phyloP scores from a whole-genome alignment of 2,329 filamentous ascomycete genomes.

The Sclerotinia glacialis region DNA sequence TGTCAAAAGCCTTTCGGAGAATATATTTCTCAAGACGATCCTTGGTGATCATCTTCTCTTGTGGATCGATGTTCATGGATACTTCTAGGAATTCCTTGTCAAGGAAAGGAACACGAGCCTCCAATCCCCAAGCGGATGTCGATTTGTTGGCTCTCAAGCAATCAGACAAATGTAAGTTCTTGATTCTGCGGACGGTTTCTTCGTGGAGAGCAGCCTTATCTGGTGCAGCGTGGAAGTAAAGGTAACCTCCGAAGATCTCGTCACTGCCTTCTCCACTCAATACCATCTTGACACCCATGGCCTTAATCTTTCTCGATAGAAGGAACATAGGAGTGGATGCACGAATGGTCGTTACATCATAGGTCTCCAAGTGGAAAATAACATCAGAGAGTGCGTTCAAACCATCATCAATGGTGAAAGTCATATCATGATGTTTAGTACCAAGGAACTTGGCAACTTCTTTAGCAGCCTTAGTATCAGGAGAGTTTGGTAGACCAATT shows the following conservation, averaged over 20 bases:
- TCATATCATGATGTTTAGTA: conserved; percentile 97
- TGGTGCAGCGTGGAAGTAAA: conserved; percentile 96
- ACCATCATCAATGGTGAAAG: conserved; percentile 95
- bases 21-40: conserved; percentile 89
- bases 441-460: conserved; percentile 96
- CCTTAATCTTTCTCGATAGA: conserved; percentile 97
- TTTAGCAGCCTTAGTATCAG: conserved; percentile 85
- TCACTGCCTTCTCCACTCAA: conserved; percentile 94
- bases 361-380: conserved; percentile 96
- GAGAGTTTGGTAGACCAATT: conserved; percentile 88
- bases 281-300: conserved; percentile 99
- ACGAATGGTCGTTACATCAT: conserved; percentile 97
- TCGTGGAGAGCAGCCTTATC: conserved; percentile 90
- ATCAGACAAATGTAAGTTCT: conserved; percentile 95
- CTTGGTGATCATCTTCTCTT: conserved; percentile 88
- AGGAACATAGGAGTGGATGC: conserved; percentile 99
- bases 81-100: conserved; percentile 96
- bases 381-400: conserved; percentile 96
- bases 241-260: conserved; percentile 97
- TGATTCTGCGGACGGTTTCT: conserved; percentile 89
- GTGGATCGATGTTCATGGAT: conserved; percentile 89
- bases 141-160: conserved; percentile 99
- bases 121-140: conserved; percentile 94
- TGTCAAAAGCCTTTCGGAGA: conserved; percentile 95
- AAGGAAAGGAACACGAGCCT: conserved; percentile 95